phyloP scores from a whole-genome alignment of 495 filamentous ascomycete genomes.

The Schizothecium vesticola region DNA sequence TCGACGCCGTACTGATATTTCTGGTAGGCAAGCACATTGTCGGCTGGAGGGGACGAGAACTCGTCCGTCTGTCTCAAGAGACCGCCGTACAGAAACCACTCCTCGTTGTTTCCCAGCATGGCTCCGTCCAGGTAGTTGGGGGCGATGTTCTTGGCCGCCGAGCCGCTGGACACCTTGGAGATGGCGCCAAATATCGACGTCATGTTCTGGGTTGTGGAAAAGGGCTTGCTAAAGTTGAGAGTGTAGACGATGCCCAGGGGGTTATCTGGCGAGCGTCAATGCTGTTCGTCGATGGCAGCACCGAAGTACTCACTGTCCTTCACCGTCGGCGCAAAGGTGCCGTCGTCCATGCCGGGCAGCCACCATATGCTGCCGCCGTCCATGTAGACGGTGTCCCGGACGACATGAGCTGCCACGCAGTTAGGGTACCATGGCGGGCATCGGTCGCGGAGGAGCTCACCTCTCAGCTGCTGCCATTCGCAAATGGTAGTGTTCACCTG shows the following conservation, averaged over 20 bases:
- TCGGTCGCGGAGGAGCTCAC: constrained; percentile 30
- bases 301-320: constrained; percentile 32
- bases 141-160: constrained; percentile 48
- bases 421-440: constrained; percentile 10
- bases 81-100: constrained; percentile 53
- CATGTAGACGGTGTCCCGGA: constrained; percentile 62
- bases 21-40: constrained; percentile 46
- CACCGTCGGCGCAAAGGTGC: constrained; percentile 10
- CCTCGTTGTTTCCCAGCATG: constrained; percentile 60
- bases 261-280: constrained; percentile 32
- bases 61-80: constrained; percentile 19
- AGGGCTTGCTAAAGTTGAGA: constrained; percentile 55
- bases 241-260: constrained; percentile 45
- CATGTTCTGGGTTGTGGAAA: constrained; percentile 50
- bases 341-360: constrained; percentile 39
- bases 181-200: constrained; percentile 44
- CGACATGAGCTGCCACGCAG: constrained; percentile 46
- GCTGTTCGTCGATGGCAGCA: neutral
- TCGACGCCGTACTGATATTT: constrained; percentile 45
- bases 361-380: constrained; percentile 59
- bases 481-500: constrained; percentile 55
- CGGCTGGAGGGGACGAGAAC: constrained; percentile 26
- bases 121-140: constrained; percentile 58
- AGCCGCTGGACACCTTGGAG: constrained; percentile 38
- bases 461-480: constrained; percentile 50